Conservation (phyloP, 176 grass and related monocot species). For the Typha latifolia region DNA sequence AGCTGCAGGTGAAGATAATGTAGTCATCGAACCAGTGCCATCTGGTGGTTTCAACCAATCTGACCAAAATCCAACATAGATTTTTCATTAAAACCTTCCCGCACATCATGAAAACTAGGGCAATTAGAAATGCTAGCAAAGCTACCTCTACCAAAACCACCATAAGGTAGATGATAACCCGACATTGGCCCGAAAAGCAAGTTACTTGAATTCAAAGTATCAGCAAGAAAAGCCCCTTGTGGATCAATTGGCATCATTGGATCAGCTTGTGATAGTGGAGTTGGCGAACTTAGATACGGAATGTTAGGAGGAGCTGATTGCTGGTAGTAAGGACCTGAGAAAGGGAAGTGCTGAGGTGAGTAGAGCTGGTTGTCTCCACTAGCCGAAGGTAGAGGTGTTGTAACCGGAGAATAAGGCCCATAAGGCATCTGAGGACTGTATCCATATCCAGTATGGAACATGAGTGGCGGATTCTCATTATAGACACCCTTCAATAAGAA, state of each 20-base stretch:
- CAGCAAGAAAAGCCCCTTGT: conserved; percentile 53
- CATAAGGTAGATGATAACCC: conserved; percentile 58
- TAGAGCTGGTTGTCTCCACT: conserved; percentile 84
- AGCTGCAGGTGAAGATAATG: conserved; percentile 28
- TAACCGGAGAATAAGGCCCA: conserved; percentile 77
- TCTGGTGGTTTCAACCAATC: conserved; percentile 20
- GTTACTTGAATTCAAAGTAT: conserved; percentile 20
- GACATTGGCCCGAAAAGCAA: conserved; percentile 53
- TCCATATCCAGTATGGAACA: conserved; percentile 83
- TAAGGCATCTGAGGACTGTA: conserved; percentile 82
- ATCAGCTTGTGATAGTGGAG: conserved; percentile 55
- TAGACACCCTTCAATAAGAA: conserved; percentile 40
- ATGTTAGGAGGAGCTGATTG: conserved; percentile 54
- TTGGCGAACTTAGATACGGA: conserved; percentile 43
- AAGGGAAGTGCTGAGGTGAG: conserved; percentile 85
- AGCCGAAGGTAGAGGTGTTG: conserved; percentile 60
- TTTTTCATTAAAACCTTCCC: conserved; percentile 7
- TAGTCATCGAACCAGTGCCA: conserved; percentile 22
- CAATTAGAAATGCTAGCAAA: not conserved
- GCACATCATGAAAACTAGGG: not conserved
- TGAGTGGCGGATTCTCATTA: conserved; percentile 71
- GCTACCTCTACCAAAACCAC: conserved; percentile 50
- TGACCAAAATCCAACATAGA: conserved; percentile 20
- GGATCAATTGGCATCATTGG: conserved; percentile 39
- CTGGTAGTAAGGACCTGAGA: conserved; percentile 82